These are phyloP conservation scores for Phytophthora pseudosyringae DNA, from an alignment of 352 stramenopile species.

Conservation along the genomic window DNA sequence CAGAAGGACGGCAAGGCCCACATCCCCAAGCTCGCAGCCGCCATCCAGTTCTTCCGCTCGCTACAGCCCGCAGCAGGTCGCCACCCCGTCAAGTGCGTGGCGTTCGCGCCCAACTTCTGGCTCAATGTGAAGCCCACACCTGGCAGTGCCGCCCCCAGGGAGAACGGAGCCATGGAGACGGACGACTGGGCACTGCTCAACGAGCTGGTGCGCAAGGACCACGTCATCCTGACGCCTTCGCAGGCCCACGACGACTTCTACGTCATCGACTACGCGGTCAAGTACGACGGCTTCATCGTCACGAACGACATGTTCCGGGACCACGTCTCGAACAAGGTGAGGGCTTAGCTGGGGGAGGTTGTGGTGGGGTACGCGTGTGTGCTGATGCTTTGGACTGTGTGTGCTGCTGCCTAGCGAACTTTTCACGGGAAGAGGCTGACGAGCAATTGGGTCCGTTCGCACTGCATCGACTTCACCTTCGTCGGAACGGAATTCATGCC, in stretches of 20 bases:
- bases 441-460: constrained; percentile 62
- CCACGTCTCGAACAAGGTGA: constrained; percentile 77
- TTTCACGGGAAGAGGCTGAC: constrained; percentile 74
- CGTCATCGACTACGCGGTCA: constrained; percentile 92
- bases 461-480: constrained; percentile 91
- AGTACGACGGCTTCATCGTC: constrained; percentile 89
- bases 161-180: constrained; percentile 53
- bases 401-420: constrained; percentile 42
- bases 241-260: constrained; percentile 92
- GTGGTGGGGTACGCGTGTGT: neutral
- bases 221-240: constrained; percentile 80
- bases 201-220: constrained; percentile 64
- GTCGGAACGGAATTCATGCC: constrained; percentile 90
- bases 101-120: constrained; percentile 86
- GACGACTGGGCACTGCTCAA: constrained; percentile 59
- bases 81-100: constrained; percentile 67
- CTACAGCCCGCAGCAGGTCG: constrained; percentile 27
- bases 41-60: constrained; percentile 71
- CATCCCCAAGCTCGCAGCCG: constrained; percentile 67
- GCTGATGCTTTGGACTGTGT: constrained; percentile 4
- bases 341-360: neutral
- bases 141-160: constrained; percentile 22
- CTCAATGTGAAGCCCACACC: constrained; percentile 63
- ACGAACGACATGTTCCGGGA: constrained; percentile 95
- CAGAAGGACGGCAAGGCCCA: constrained; percentile 60